Percentiles rank a stretch among this genome's conserved stretches.
These are phyloP conservation scores for Glebionis coronaria DNA, from an alignment of 129 eudicot species.

Conservation along the genomic window DNA sequence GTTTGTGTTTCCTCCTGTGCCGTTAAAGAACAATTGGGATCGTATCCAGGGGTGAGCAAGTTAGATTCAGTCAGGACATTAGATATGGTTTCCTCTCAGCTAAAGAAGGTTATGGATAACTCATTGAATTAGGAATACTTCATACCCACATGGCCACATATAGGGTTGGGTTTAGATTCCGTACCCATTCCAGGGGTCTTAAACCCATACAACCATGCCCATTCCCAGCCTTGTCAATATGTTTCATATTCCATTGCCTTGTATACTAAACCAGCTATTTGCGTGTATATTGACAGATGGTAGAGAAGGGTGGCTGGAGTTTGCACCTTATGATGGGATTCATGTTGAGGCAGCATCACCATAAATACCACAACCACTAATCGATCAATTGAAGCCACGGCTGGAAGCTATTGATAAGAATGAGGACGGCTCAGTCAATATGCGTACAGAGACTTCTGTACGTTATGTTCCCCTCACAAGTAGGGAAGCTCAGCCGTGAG, in stretches of 20 bases:
- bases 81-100: too few species aligned
- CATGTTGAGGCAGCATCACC: constrained; percentile 98
- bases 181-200: too few species aligned
- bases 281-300: constrained; percentile 53
- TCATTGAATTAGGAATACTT: too few species aligned
- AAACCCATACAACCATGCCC: too few species aligned
- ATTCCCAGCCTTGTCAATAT: not conserved
- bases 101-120: too few species aligned
- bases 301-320: constrained; percentile 83
- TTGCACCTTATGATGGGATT: constrained; percentile 92
- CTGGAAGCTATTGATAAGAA: constrained; percentile 82
- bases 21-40: too few species aligned
- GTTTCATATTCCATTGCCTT: not conserved
- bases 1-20: too few species aligned
- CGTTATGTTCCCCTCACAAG: constrained; percentile 93
- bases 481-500: constrained; percentile 79
- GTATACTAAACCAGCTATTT: not conserved
- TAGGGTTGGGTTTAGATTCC: too few species aligned
- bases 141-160: too few species aligned
- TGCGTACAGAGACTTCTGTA: constrained; percentile 77
- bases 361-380: constrained; percentile 69
- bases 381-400: constrained; percentile 93
- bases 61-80: too few species aligned
- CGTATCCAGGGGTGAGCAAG: too few species aligned
- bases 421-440: constrained; percentile 58